Evolutionary conservation across 306 rosid species (phyloP).

Genomic region (Mucuna pruriens): DNA sequence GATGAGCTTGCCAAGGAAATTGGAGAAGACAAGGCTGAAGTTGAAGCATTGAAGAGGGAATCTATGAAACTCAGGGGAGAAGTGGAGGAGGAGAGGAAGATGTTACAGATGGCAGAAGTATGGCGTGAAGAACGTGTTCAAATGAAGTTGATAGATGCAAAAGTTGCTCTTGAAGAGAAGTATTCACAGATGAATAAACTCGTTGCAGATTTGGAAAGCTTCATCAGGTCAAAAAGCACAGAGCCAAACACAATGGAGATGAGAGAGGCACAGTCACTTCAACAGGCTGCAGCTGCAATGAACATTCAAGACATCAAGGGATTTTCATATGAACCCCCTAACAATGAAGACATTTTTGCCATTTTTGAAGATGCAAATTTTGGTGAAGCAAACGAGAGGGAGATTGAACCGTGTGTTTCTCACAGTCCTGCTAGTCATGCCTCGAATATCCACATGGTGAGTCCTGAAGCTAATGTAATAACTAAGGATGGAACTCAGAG

Average conservation of each 20-base stretch:
- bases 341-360: conserved; percentile 76
- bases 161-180: conserved; percentile 91
- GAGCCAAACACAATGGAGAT: conserved; percentile 62
- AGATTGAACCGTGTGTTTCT: conserved; percentile 70
- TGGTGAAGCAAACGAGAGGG: conserved; percentile 72
- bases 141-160: conserved; percentile 95
- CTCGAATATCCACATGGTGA: conserved; percentile 73
- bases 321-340: conserved; percentile 74
- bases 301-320: conserved; percentile 79
- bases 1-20: conserved; percentile 97
- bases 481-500: conserved; percentile 53
- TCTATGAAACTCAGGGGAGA: conserved; percentile 77
- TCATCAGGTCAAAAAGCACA: conserved; percentile 50
- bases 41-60: conserved; percentile 84
- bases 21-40: conserved; percentile 92
- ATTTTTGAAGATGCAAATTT: conserved; percentile 77
- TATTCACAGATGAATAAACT: conserved; percentile 89
- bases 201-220: conserved; percentile 70
- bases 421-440: conserved; percentile 74
- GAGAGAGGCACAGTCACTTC: conserved; percentile 68
- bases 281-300: conserved; percentile 73
- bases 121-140: conserved; percentile 99
- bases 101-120: conserved; percentile 98
- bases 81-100: conserved; percentile 85
- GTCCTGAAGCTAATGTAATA: conserved; percentile 63